Conservation (phyloP, 2,329 filamentous ascomycete genomes). For the Claviceps africana region DNA sequence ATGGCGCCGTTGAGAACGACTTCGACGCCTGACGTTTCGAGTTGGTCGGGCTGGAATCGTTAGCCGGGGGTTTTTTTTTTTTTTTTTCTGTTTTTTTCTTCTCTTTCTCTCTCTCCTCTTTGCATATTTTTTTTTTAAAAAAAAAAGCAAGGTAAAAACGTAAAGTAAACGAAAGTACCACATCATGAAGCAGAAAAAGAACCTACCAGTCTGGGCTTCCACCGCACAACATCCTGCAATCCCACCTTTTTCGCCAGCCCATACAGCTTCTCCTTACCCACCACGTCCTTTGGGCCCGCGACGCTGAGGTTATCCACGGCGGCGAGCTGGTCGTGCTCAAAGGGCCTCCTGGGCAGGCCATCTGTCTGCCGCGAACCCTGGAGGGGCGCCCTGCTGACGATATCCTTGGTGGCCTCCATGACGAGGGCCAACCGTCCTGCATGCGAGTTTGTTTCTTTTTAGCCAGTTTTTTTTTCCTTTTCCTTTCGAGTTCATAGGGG, state of each 20-base stretch:
- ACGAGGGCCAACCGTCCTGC: slow-evolving; percentile 23
- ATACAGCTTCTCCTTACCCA: slow-evolving; percentile 52
- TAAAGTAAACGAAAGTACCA: no score
- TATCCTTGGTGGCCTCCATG: slow-evolving; percentile 26
- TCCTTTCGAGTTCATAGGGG: no score
- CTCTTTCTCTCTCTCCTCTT: background rate
- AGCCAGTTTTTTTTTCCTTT: background rate
- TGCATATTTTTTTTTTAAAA: no score
- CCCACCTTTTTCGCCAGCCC: slow-evolving; percentile 56
- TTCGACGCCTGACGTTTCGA: slow-evolving; percentile 58
- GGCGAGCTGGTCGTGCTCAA: slow-evolving; percentile 54
- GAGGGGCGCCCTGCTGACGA: slow-evolving; percentile 20
- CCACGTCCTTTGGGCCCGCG: slow-evolving; percentile 44
- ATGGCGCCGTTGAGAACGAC: slow-evolving; percentile 64
- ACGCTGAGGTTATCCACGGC: slow-evolving; percentile 59
- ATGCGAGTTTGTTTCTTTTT: no score
- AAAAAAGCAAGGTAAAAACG: no score
- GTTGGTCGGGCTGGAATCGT: slow-evolving; percentile 48
- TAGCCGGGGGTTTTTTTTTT: background rate
- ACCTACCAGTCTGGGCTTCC: slow-evolving; percentile 72
- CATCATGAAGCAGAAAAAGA: no score
- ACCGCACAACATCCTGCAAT: slow-evolving; percentile 63
- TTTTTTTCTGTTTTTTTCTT: background rate
- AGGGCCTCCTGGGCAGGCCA: slow-evolving; percentile 46
- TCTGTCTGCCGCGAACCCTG: slow-evolving; percentile 21